These are phyloP conservation scores for Fraxinus ornus DNA, from an alignment of 305 asterid species.

Conservation along the genomic window DNA sequence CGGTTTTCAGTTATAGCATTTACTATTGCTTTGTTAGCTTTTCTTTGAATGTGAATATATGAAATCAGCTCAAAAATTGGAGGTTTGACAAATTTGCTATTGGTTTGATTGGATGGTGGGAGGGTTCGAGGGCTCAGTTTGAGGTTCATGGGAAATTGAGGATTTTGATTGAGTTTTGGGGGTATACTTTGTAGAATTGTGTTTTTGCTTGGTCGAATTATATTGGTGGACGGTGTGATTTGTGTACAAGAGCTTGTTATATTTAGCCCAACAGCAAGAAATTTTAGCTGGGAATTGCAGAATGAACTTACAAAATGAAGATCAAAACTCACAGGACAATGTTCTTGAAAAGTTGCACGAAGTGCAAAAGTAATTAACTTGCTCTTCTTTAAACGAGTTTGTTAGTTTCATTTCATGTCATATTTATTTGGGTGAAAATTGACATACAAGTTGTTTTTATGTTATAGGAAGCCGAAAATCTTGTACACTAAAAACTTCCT, in stretches of 20 bases:
- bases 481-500: conserved; percentile 67
- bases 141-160: background rate
- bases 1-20: background rate
- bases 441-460: conserved; percentile 27
- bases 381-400: conserved; percentile 1
- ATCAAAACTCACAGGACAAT: conserved; percentile 19
- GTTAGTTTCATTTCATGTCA: background rate
- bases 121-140: background rate
- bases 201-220: background rate
- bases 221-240: conserved; percentile 16
- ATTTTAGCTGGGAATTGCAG: conserved; percentile 14
- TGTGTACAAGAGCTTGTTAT: conserved; percentile 16
- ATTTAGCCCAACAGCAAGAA: background rate
- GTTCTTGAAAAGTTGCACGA: conserved; percentile 17
- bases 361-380: conserved; percentile 29
- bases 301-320: conserved; percentile 48
- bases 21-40: background rate
- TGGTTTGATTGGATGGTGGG: background rate
- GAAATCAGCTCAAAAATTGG: background rate
- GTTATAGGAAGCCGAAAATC: conserved; percentile 61
- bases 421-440: conserved; percentile 7
- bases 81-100: background rate
- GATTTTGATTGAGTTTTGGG: conserved; percentile 5
- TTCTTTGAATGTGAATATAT: background rate
- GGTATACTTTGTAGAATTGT: background rate